Percentiles rank a stretch among this genome's conserved stretches.
Conservation (phyloP, 495 filamentous ascomycete genomes). For the Aspergillus coremiiformis region DNA sequence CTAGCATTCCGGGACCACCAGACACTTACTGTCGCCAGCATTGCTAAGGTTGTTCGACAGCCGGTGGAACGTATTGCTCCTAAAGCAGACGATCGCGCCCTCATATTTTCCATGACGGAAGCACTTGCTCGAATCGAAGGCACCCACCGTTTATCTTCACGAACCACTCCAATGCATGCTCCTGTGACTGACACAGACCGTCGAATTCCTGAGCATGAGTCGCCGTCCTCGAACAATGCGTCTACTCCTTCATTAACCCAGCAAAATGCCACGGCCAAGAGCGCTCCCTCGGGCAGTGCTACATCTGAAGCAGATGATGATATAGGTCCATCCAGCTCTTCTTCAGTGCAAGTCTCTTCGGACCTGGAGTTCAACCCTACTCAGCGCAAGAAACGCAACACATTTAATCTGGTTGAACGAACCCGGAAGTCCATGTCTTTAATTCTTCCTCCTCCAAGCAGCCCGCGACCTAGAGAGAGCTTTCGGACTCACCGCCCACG, state of each 20-base stretch:
- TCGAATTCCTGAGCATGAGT: neutral
- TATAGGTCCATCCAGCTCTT: neutral
- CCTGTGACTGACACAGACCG: neutral
- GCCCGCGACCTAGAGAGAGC: slow-evolving; percentile 21
- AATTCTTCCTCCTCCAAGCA: slow-evolving; percentile 28
- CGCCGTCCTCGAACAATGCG: neutral
- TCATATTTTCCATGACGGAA: slow-evolving; percentile 52
- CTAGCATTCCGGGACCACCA: slow-evolving; percentile 33
- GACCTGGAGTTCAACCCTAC: slow-evolving; percentile 22
- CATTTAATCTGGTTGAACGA: slow-evolving; percentile 53
- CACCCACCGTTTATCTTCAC: slow-evolving; percentile 13
- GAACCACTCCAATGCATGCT: neutral
- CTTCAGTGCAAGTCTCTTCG: slow-evolving; percentile 15
- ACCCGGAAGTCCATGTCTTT: slow-evolving; percentile 77
- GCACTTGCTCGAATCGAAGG: slow-evolving; percentile 47
- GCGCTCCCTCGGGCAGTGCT: neutral
- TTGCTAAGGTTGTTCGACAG: slow-evolving; percentile 33
- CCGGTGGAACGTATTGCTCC: slow-evolving; percentile 32
- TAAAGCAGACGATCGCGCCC: slow-evolving; percentile 40
- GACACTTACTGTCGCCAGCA: slow-evolving; percentile 34
- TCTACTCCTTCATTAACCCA: neutral
- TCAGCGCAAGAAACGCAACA: slow-evolving; percentile 12
- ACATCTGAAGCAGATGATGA: neutral
- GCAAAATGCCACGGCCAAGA: neutral
- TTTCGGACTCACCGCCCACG: slow-evolving; percentile 28